These are phyloP conservation scores for Vanilla planifolia DNA, from an alignment of 106 monocot genomes.

Conservation along the genomic window DNA sequence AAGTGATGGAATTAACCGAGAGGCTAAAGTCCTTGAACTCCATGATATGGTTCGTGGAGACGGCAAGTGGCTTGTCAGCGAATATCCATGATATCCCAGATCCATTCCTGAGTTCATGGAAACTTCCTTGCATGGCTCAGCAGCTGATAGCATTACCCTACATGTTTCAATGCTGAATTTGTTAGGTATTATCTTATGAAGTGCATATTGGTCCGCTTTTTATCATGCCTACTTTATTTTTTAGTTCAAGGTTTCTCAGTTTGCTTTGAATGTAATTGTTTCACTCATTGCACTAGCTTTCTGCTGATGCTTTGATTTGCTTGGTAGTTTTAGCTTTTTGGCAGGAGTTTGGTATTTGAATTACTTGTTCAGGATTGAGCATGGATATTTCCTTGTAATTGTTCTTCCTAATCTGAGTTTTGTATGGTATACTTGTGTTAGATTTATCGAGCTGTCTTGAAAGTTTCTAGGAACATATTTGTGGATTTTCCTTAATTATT, in stretches of 20 bases:
- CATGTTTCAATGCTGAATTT: conserved; percentile 14
- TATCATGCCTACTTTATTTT: not conserved
- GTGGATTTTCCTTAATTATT: no score
- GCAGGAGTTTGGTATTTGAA: not conserved
- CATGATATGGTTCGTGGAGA: conserved; percentile 42
- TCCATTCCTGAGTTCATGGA: conserved; percentile 35
- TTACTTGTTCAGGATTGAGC: no score
- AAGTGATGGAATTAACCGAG: conserved; percentile 45
- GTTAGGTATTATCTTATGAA: not conserved
- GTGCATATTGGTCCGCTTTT: not conserved
- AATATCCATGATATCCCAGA: conserved; percentile 43
- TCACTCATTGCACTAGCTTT: not conserved
- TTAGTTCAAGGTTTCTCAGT: not conserved
- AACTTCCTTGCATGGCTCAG: conserved; percentile 15
- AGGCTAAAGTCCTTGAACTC: conserved; percentile 43
- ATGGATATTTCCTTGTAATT: no score
- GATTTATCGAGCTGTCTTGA: no score
- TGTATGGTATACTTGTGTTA: no score
- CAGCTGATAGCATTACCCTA: not conserved
- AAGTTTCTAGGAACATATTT: no score
- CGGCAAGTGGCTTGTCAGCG: conserved; percentile 43
- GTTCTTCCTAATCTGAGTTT: no score
- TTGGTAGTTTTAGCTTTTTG: not conserved
- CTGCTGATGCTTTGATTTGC: not conserved
- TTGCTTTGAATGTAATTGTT: not conserved